Evolutionary conservation across 257 asterid genomes (phyloP).

Genomic region (Penstemon barbatus): DNA sequence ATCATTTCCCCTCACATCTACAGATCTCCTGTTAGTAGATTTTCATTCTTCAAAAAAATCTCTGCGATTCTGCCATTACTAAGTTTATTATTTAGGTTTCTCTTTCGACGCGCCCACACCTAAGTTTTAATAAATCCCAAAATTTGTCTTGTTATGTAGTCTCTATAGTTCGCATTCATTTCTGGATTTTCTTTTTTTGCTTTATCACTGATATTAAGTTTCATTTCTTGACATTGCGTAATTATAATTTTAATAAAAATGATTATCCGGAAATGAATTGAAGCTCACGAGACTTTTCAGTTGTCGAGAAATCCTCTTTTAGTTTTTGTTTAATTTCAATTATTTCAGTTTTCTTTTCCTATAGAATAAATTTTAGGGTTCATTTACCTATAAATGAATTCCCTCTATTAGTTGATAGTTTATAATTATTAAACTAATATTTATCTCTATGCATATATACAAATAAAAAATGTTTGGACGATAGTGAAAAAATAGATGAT

Average conservation of each 20-base stretch:
- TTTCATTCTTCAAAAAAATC: too few species aligned
- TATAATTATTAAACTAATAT: too few species aligned
- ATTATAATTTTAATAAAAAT: conserved; percentile 28
- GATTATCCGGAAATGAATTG: conserved; percentile 32
- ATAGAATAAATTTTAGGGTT: too few species aligned
- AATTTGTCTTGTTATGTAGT: conserved; percentile 26
- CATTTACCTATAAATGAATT: too few species aligned
- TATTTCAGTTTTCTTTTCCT: too few species aligned
- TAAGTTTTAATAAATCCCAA: conserved; percentile 27
- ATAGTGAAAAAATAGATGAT: not conserved
- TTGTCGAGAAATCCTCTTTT: conserved; percentile 23
- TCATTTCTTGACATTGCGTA: conserved; percentile 32
- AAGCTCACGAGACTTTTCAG: conserved; percentile 33
- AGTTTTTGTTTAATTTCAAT: too few species aligned
- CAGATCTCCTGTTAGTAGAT: too few species aligned
- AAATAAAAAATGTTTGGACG: not conserved
- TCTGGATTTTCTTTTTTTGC: conserved; percentile 25
- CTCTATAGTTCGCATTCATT: conserved; percentile 19
- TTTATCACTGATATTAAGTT: conserved; percentile 26
- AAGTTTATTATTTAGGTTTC: too few species aligned
- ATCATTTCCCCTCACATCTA: too few species aligned
- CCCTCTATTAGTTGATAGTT: too few species aligned
- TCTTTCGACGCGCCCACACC: conserved; percentile 37
- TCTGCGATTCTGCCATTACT: too few species aligned
- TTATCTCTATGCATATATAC: too few species aligned